phyloP scores from a whole-genome alignment of 2,329 filamentous ascomycete genomes.

The Cordyceps fumosorosea region DNA sequence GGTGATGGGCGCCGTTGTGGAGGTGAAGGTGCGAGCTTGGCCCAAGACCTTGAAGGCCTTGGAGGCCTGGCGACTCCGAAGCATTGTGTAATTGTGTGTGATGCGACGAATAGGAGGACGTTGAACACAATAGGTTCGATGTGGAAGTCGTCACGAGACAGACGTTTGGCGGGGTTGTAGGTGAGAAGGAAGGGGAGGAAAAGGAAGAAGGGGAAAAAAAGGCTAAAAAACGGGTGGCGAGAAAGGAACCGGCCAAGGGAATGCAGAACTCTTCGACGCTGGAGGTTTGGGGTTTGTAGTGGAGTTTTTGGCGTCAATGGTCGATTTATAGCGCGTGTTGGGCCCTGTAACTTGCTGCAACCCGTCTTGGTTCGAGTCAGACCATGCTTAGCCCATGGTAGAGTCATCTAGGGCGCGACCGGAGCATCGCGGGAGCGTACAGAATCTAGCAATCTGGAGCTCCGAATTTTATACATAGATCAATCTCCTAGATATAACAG shows the following conservation, averaged over 20 bases:
- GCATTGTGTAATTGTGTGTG: slow-evolving; percentile 32
- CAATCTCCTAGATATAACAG: no score
- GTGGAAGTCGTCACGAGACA: background rate
- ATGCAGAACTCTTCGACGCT: background rate
- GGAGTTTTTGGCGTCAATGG: background rate
- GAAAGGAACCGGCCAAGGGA: background rate
- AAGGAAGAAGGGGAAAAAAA: slow-evolving; percentile 8
- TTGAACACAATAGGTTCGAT: no score
- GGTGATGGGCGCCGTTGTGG: slow-evolving; percentile 30
- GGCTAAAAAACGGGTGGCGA: slow-evolving; percentile 8
- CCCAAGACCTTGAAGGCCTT: slow-evolving; percentile 40
- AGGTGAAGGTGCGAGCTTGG: slow-evolving; percentile 34
- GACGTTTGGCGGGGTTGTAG: slow-evolving; percentile 2
- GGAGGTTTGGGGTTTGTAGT: background rate
- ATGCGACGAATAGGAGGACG: background rate
- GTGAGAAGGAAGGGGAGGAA: slow-evolving; percentile 13
- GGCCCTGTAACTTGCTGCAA: background rate
- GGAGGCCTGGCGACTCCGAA: slow-evolving; percentile 41
- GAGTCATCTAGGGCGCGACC: background rate
- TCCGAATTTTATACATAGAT: no score
- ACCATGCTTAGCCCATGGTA: background rate
- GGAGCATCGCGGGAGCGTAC: background rate
- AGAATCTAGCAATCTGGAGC: background rate
- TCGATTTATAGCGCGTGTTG: background rate
- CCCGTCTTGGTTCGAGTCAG: background rate